A percentile compares a stretch with the other conserved stretches of the same genome.
phyloP scores from a whole-genome alignment of 345 rosid genomes.

The Eucalyptus polybractea region DNA sequence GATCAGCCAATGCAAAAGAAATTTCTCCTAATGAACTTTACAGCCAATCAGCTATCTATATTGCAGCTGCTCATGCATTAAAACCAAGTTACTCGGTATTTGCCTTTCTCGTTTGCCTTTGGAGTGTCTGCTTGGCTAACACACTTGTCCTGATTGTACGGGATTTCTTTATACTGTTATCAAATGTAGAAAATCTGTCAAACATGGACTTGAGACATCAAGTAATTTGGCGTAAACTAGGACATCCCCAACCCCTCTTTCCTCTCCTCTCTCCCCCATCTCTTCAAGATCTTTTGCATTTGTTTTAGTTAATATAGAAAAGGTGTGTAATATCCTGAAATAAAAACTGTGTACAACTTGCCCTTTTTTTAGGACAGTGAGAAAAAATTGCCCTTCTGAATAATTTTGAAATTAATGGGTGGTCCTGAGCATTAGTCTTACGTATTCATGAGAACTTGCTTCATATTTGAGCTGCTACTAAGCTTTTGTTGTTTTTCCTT shows the following conservation, averaged over 20 bases:
- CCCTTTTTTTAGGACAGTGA: not conserved
- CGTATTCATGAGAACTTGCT: not conserved
- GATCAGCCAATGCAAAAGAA: conserved; percentile 46
- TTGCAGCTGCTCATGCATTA: conserved; percentile 97
- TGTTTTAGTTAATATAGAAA: not conserved
- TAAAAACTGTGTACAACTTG: not conserved
- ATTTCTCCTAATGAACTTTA: conserved; percentile 85
- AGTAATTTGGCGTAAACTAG: not conserved
- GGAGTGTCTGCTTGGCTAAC: not conserved
- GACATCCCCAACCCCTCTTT: not conserved
- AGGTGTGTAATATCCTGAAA: not conserved
- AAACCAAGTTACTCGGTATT: conserved; percentile 89
- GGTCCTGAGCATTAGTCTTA: not conserved
- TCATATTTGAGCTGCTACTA: not conserved
- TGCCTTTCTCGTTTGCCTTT: not conserved
- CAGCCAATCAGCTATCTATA: conserved; percentile 93
- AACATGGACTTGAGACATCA: not conserved
- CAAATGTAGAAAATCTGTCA: not conserved
- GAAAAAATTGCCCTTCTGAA: not conserved
- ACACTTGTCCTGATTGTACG: not conserved
- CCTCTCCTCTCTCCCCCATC: no score
- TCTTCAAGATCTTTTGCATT: not conserved
- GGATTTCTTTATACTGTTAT: not conserved
- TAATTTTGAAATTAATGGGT: not conserved
- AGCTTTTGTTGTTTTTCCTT: not conserved